phyloP scores from a whole-genome alignment of 1,284 basidiomycete species.

The Hypsizygus ulmarius region DNA sequence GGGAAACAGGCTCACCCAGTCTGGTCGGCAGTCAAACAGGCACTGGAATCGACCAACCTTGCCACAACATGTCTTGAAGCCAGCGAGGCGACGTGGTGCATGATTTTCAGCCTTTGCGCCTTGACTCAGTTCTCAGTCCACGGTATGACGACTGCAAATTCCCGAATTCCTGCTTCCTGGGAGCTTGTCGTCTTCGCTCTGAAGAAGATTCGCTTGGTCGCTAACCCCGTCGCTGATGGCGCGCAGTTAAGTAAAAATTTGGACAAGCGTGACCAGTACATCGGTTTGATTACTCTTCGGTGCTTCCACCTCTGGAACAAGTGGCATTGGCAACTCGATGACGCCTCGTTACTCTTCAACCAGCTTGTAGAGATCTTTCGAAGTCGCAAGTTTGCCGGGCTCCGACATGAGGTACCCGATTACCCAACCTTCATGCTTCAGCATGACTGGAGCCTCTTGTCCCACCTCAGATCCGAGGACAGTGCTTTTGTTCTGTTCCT shows the following conservation, averaged over 20 bases:
- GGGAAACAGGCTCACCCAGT: slow-evolving; percentile 36
- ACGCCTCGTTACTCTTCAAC: slow-evolving; percentile 60
- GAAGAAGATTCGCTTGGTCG: slow-evolving; percentile 55
- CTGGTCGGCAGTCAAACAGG: slow-evolving; percentile 44
- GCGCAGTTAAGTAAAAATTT: slow-evolving; percentile 40
- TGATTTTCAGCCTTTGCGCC: slow-evolving; percentile 68
- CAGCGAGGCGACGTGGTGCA: slow-evolving; percentile 74
- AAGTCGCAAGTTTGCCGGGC: slow-evolving; percentile 75
- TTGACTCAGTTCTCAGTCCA: slow-evolving; percentile 77
- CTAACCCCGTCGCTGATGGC: slow-evolving; percentile 49
- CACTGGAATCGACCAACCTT: slow-evolving; percentile 29
- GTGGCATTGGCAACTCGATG: slow-evolving; percentile 76
- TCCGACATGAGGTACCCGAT: slow-evolving; percentile 71
- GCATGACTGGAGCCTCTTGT: slow-evolving; percentile 56
- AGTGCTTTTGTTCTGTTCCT: slow-evolving; percentile 81
- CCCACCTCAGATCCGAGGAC: slow-evolving; percentile 54
- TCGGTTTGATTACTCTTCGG: slow-evolving; percentile 70
- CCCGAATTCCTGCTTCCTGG: slow-evolving; percentile 67
- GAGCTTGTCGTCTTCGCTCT: slow-evolving; percentile 57
- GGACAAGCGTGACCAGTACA: slow-evolving; percentile 71
- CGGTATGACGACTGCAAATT: slow-evolving; percentile 53
- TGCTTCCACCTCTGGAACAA: slow-evolving; percentile 68
- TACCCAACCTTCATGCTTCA: slow-evolving; percentile 78
- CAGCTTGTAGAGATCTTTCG: slow-evolving; percentile 78
- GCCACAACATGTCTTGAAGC: slow-evolving; percentile 42